phyloP scores from a whole-genome alignment of 176 grass and related monocot genomes.

The Lolium multiflorum region DNA sequence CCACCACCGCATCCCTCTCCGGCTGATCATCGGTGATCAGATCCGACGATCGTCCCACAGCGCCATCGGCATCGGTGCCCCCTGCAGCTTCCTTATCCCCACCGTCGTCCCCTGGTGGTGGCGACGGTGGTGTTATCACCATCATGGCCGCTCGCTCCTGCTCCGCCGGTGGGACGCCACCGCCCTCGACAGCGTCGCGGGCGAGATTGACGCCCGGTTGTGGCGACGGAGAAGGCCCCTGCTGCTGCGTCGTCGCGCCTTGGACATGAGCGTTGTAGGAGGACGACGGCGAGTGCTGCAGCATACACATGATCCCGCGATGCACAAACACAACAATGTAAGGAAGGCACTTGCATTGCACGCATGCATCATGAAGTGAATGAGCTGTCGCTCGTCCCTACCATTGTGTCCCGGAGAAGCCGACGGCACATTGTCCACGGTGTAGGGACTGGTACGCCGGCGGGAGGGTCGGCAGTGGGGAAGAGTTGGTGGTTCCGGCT shows the following conservation, averaged over 20 bases:
- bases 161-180: neutral
- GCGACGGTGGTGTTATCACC: neutral
- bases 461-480: neutral
- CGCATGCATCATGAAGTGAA: neutral
- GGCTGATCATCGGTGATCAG: slow-evolving; percentile 22
- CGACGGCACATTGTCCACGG: neutral
- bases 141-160: neutral
- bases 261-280: neutral
- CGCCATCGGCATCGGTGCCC: neutral
- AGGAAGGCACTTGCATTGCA: neutral
- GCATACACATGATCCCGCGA: neutral
- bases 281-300: slow-evolving; percentile 23
- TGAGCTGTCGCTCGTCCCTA: neutral
- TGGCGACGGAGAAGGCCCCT: slow-evolving; percentile 18
- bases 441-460: neutral
- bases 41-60: neutral
- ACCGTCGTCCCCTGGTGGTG: neutral
- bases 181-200: neutral
- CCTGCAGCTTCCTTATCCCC: neutral
- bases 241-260: neutral
- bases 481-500: slow-evolving; percentile 41
- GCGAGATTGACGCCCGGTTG: neutral
- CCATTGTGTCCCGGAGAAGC: slow-evolving; percentile 20
- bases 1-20: neutral
- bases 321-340: neutral